Conservation (phyloP, 192 early-diverging fungal genomes). For the Funneliformis geosporum region DNA sequence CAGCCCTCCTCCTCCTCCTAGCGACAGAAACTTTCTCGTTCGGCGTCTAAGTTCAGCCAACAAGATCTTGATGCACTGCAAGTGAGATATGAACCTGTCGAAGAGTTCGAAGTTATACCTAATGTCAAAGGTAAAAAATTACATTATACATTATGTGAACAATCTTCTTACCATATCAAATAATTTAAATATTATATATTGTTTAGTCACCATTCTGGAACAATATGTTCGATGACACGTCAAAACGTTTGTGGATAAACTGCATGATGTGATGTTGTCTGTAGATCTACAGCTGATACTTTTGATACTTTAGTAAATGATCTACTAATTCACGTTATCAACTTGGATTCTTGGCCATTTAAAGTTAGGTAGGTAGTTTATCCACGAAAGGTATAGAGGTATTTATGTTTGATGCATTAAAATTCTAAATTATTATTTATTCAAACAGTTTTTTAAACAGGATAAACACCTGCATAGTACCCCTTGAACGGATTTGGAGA, state of each 20-base stretch:
- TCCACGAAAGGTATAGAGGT: conserved; percentile 6
- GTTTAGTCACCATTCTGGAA: background rate
- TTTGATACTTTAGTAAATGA: conserved; percentile 20
- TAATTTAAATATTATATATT: background rate
- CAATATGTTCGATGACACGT: background rate
- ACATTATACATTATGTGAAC: background rate
- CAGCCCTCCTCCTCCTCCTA: background rate
- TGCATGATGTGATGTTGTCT: conserved; percentile 6
- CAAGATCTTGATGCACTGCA: background rate
- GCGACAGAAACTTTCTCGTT: background rate
- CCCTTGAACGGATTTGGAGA: background rate
- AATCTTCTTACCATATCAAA: background rate
- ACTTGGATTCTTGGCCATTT: conserved; percentile 20
- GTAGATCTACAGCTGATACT: background rate
- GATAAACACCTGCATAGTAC: background rate
- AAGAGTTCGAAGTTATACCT: conserved; percentile 1
- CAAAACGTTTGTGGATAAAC: conserved; percentile 25
- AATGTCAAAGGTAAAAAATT: conserved; percentile 8
- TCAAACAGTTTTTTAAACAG: background rate
- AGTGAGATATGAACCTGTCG: conserved; percentile 10
- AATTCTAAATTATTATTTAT: too few relatives aligned
- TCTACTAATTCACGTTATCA: conserved; percentile 13
- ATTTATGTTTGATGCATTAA: background rate
- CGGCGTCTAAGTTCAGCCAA: background rate
- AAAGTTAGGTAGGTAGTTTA: conserved; percentile 12